These are phyloP conservation scores for Xylariaceae sp. DNA, from an alignment of 2,329 filamentous ascomycete genomes.

Conservation along the genomic window DNA sequence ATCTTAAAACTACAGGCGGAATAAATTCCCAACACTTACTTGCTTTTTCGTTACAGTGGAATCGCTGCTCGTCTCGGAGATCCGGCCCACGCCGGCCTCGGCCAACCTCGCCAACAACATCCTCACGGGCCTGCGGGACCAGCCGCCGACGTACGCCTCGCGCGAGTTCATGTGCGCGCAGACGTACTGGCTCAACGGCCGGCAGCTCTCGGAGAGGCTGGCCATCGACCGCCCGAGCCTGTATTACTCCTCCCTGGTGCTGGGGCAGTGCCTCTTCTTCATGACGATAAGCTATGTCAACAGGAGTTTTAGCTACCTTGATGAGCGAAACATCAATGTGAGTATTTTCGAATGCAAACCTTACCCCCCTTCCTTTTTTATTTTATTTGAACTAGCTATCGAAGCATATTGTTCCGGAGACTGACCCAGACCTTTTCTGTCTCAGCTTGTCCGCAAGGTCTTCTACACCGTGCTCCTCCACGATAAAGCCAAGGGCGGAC, in stretches of 20 bases:
- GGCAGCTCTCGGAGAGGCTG: conserved; percentile 64
- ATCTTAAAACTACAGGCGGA: no score
- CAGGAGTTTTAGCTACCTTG: conserved; percentile 46
- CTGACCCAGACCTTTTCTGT: neutral
- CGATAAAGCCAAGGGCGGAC: conserved; percentile 61
- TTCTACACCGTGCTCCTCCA: conserved; percentile 68
- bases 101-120: conserved; percentile 76
- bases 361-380: neutral
- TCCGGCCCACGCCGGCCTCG: conserved; percentile 67
- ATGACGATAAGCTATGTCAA: conserved; percentile 57
- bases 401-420: conserved; percentile 29
- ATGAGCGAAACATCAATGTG: conserved; percentile 57
- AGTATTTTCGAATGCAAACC: conserved; percentile 19
- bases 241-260: conserved; percentile 66
- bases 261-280: conserved; percentile 71
- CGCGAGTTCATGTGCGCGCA: conserved; percentile 71
- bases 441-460: conserved; percentile 55
- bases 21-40: no score
- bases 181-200: conserved; percentile 73
- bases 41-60: no score
- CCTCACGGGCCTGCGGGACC: conserved; percentile 68
- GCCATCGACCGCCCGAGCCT: conserved; percentile 60
- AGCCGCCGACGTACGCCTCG: conserved; percentile 69
- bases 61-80: conserved; percentile 68
- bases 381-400: neutral